Percentiles rank a stretch among this genome's conserved stretches.
Conservation (phyloP, 257 asterid genomes). For the Handroanthus guayacan region DNA sequence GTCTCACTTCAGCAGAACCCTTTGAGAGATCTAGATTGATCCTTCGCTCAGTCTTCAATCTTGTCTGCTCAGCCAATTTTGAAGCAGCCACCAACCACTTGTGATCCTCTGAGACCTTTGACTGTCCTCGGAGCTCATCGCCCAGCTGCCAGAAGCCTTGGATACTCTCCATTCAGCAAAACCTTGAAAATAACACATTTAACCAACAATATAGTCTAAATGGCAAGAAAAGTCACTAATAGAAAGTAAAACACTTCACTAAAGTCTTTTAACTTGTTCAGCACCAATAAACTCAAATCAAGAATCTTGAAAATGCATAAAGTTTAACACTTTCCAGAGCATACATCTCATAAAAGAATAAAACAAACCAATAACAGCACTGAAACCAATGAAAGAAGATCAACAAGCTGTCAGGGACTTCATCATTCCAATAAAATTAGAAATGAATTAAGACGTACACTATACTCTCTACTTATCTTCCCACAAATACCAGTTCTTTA, state of each 20-base stretch:
- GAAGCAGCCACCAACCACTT: constrained; percentile 88
- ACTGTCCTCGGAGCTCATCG: constrained; percentile 92
- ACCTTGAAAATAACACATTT: constrained; percentile 32
- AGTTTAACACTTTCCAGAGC: neutral
- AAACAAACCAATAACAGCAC: neutral
- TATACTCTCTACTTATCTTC: neutral
- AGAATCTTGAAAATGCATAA: neutral
- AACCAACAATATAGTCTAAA: neutral
- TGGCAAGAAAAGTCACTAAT: neutral
- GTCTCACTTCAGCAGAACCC: constrained; percentile 64
- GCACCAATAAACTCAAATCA: neutral
- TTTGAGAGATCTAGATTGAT: constrained; percentile 86
- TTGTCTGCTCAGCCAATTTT: constrained; percentile 85
- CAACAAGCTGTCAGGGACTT: neutral
- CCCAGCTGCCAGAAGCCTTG: constrained; percentile 92
- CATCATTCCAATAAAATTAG: neutral
- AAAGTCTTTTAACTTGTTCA: constrained; percentile 7
- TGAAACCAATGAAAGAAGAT: neutral
- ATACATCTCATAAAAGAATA: neutral
- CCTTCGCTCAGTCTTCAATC: constrained; percentile 74
- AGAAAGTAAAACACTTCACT: neutral
- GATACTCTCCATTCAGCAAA: constrained; percentile 65
- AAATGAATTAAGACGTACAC: neutral
- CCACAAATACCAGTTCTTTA: neutral
- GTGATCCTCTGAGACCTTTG: constrained; percentile 84